These are phyloP conservation scores for Karstenula rhodostoma DNA, from an alignment of 2,329 filamentous ascomycete species.

Conservation along the genomic window DNA sequence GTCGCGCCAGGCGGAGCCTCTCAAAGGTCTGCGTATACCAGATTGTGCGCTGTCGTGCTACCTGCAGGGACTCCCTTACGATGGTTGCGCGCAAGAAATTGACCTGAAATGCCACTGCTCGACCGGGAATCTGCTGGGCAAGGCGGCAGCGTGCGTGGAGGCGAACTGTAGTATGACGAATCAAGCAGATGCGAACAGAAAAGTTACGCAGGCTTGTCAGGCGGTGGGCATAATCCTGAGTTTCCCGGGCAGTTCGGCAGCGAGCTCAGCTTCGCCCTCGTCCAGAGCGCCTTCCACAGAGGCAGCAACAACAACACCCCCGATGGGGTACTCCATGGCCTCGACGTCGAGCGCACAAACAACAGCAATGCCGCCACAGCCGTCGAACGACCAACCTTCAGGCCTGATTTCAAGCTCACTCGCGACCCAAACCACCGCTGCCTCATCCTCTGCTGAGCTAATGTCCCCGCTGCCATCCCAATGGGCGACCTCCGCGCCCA, in stretches of 20 bases:
- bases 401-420: not conserved
- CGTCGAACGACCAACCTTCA: not conserved
- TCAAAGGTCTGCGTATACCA: conserved; percentile 22
- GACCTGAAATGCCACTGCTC: conserved; percentile 33
- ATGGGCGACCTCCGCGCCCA: conserved; percentile 6
- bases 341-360: not conserved
- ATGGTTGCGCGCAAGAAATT: conserved; percentile 27
- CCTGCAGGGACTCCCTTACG: conserved; percentile 23
- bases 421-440: not conserved
- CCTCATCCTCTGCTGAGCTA: not conserved
- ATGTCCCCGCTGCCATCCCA: not conserved
- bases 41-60: conserved; percentile 31
- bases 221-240: not conserved
- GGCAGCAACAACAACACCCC: not conserved
- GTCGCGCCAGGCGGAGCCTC: not conserved
- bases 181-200: conserved; percentile 17
- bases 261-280: not conserved
- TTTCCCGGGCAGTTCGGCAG: not conserved
- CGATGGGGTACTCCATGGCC: not conserved
- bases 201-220: conserved; percentile 16
- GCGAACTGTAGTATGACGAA: conserved; percentile 20
- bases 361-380: not conserved
- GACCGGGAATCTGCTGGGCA: conserved; percentile 17
- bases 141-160: conserved; percentile 21
- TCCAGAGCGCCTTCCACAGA: not conserved